These are phyloP conservation scores for Serendipita vermifera DNA, from an alignment of 768 basidiomycete genomes.

Conservation along the genomic window DNA sequence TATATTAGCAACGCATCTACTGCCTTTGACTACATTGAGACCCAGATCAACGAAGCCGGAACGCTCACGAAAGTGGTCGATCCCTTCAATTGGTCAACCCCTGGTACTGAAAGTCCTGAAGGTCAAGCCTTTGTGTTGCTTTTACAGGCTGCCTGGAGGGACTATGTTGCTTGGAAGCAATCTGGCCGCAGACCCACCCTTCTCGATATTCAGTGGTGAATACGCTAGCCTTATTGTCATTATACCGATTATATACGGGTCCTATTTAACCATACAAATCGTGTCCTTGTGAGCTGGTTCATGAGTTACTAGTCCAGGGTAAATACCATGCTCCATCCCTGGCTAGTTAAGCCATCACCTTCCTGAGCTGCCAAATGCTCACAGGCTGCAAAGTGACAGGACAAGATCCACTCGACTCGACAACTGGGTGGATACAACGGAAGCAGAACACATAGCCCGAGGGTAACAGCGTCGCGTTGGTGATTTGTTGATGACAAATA, in stretches of 20 bases:
- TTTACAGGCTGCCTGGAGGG: constrained; percentile 1
- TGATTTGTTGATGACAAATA: constrained; percentile 55
- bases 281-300: no score
- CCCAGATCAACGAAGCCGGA: constrained; percentile 1
- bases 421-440: constrained; percentile 73
- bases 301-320: no score
- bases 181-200: neutral
- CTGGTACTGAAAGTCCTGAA: neutral
- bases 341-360: constrained; percentile 65
- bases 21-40: neutral
- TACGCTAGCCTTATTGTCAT: no score
- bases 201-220: neutral
- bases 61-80: constrained; percentile 7
- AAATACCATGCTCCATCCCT: no score
- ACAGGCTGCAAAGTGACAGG: constrained; percentile 75
- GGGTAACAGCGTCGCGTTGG: constrained; percentile 81
- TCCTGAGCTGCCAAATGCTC: constrained; percentile 69
- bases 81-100: neutral
- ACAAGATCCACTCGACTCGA: constrained; percentile 65
- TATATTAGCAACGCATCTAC: constrained; percentile 1
- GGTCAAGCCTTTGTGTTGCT: constrained; percentile 8
- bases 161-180: neutral
- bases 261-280: no score
- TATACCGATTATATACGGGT: no score
- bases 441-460: constrained; percentile 95